Base-by-base conservation (phyloP, 345 rosid genomes). In the Citrus trifoliata region DNA sequence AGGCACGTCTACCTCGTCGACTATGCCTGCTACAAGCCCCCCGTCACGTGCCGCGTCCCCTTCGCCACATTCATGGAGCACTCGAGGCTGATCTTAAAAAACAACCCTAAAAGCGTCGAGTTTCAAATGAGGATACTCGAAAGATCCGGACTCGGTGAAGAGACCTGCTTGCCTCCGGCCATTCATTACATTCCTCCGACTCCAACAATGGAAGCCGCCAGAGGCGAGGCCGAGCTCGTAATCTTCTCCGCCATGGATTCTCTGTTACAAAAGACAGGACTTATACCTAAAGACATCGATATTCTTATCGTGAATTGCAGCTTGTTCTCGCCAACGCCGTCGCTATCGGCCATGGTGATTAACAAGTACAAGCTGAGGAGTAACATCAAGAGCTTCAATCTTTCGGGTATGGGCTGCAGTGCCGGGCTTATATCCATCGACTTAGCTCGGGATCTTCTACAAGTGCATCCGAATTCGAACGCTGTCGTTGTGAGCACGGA, bases 381-480 rank as follows among this genome's bases (percentile, higher is more conserved):
- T 77, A 91, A 93, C 70, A 88, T 93, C 25, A 93, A 87, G 78
- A 93, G 95, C 86, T 90, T 90, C 66, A 91, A 93, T 84, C 90
- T 93, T 4, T 91, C 94, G 0, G 94, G 97, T 42, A 93, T 93
- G 95, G 97, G 97, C 2, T 91, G 97, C 78, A 91, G 94, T 53
- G 97, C 97, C 0, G 92, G 97, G 21, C 66, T 91, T 24, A 89
- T 93, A 51, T 88, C 97, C 25, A 78, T 93, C 3, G 93, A 90
- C 81, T 78, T 91, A 32, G 95, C 95, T 46, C 93, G 92, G 0
- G 95, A 93, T 70, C 84, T 93, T 72, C 92, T 93, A 62, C 94
- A 87, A 37, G 92, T 89, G 1, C 92, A 91, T 78, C 93, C 93
- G 5, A 90, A 89, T 75, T 88, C 97, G 0, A 87, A 90, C 61